Conservation (phyloP, 345 rosid genomes). For the Combretum micranthum region DNA sequence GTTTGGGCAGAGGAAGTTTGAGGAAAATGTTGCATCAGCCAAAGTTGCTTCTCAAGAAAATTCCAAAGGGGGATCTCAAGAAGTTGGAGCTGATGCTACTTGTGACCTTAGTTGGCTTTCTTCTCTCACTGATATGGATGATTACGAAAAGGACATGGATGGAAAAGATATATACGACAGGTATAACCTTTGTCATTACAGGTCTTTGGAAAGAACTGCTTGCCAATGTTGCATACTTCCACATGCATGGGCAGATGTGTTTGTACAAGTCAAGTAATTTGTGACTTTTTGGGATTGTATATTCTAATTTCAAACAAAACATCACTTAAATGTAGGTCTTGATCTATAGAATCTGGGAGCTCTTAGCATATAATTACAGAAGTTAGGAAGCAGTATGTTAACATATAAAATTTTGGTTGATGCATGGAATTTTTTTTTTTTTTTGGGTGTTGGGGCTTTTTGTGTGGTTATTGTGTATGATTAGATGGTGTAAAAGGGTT, state of each 20-base stretch:
- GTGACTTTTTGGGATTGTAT: no score
- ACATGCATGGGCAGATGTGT: not conserved
- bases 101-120: conserved; percentile 67
- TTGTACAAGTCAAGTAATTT: not conserved
- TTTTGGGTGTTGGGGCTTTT: no score
- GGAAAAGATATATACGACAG: conserved; percentile 76
- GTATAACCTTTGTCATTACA: conserved; percentile 23
- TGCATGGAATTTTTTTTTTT: no score
- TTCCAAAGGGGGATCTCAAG: conserved; percentile 35
- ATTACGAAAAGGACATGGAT: conserved; percentile 21
- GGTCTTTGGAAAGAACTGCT: conserved; percentile 3
- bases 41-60: conserved; percentile 38
- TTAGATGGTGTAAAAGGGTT: no score
- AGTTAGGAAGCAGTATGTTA: no score
- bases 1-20: conserved; percentile 89
- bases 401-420: no score
- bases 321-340: no score
- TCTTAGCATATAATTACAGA: no score
- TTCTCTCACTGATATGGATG: conserved; percentile 35
- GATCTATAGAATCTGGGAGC: no score
- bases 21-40: conserved; percentile 43
- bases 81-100: conserved; percentile 32
- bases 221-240: not conserved
- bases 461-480: no score
- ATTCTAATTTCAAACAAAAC: no score